A percentile compares a stretch with the other conserved stretches of the same genome.
Conservation (phyloP, 129 eudicot species). For the Apium graveolens region DNA sequence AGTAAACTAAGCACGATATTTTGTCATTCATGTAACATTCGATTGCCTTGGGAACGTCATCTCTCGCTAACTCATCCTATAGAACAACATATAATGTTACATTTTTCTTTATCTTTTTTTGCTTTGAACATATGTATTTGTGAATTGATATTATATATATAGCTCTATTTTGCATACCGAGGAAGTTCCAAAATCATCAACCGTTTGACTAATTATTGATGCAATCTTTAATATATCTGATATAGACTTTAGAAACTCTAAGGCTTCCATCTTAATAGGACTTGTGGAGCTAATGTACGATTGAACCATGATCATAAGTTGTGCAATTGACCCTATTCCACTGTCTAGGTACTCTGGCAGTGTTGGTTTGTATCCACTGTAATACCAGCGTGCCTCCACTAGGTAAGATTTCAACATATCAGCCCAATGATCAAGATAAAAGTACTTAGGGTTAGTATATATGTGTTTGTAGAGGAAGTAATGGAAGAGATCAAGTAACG, state of each 20-base stretch:
- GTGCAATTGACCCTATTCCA: not conserved
- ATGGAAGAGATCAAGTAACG: not conserved
- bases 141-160: not conserved
- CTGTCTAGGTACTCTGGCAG: not conserved
- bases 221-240: not conserved
- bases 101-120: too few relatives aligned
- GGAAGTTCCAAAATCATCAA: not conserved
- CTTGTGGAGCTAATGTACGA: not conserved
- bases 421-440: slow-evolving; percentile 30
- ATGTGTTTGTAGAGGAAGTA: not conserved
- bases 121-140: not conserved
- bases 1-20: too few relatives aligned
- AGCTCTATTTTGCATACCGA: not conserved
- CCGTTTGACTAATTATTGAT: not conserved
- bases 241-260: not conserved
- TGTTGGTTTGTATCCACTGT: not conserved
- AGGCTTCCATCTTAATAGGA: not conserved
- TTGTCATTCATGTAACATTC: not conserved
- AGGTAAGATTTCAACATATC: slow-evolving; percentile 42
- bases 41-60: not conserved
- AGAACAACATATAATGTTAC: not conserved
- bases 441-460: not conserved
- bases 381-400: slow-evolving; percentile 45
- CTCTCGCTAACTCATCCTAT: not conserved
- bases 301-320: not conserved